Evolutionary conservation across 2,329 filamentous ascomycete species (phyloP).

Genomic region (Fusarium ambrosium): DNA sequence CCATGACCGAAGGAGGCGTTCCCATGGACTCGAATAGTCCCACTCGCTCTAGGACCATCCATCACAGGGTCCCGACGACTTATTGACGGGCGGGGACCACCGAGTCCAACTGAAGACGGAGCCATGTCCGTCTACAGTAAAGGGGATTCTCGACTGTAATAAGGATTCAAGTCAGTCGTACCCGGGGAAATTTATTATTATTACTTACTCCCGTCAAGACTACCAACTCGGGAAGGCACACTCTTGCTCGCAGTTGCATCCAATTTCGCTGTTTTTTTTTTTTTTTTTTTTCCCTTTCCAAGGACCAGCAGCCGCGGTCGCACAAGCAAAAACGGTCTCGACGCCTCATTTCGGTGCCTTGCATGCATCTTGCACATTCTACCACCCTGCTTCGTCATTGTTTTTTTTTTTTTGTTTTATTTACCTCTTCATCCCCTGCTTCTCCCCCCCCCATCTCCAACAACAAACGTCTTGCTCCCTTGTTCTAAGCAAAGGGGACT

Average conservation of each 20-base stretch:
- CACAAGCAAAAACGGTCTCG: constrained; percentile 23
- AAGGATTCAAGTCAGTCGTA: background rate
- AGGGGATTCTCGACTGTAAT: background rate
- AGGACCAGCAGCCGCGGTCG: constrained; percentile 20
- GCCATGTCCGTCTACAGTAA: constrained; percentile 23
- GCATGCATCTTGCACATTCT: constrained; percentile 11
- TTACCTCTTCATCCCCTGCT: background rate
- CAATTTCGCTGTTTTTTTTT: constrained; percentile 27
- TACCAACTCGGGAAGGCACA: constrained; percentile 18
- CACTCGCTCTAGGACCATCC: constrained; percentile 5
- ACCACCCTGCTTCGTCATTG: background rate
- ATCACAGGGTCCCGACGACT: constrained; percentile 21
- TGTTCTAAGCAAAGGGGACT: constrained; percentile 1
- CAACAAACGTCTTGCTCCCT: background rate
- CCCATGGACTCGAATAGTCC: background rate
- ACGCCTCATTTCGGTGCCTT: constrained; percentile 10
- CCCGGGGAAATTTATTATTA: background rate
- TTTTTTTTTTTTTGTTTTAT: background rate
- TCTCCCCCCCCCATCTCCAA: background rate
- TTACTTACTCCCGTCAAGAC: background rate
- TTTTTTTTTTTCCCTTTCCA: background rate
- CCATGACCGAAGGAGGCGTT: constrained; percentile 34
- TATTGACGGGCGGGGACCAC: constrained; percentile 16
- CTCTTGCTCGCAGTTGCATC: constrained; percentile 3
- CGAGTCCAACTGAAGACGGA: constrained; percentile 30